These are phyloP conservation scores for Inga leiocalycina DNA, from an alignment of 306 rosid genomes.

Conservation along the genomic window DNA sequence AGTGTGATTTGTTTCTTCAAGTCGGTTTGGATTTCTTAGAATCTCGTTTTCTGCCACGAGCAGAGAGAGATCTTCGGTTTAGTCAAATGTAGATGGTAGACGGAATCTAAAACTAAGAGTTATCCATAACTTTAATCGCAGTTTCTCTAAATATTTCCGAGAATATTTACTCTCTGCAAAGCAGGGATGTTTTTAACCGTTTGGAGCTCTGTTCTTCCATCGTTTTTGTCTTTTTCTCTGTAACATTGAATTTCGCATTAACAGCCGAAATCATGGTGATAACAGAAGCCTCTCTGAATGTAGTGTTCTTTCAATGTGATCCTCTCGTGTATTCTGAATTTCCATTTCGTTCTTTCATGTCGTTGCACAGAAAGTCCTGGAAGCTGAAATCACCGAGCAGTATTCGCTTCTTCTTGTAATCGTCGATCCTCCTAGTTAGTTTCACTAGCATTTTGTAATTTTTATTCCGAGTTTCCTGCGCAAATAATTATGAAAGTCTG, in stretches of 20 bases:
- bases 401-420: conserved; percentile 93
- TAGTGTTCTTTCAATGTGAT: neutral
- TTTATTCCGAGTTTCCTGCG: neutral
- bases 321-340: neutral
- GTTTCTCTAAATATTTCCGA: no score
- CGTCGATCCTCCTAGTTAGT: neutral
- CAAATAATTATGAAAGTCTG: neutral
- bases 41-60: no score
- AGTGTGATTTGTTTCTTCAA: no score
- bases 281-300: neutral
- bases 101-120: no score
- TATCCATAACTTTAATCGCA: no score
- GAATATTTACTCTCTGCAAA: no score
- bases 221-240: no score
- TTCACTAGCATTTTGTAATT: conserved; percentile 32
- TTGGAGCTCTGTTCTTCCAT: no score
- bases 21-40: no score
- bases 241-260: neutral
- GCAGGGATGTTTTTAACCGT: no score
- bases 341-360: conserved; percentile 54
- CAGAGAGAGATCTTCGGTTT: no score
- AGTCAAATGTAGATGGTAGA: no score
- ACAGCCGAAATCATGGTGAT: conserved; percentile 5
- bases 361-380: conserved; percentile 75
- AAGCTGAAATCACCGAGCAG: conserved; percentile 52